These are phyloP conservation scores for Flaveria trinervia DNA, from an alignment of 129 eudicot species.

Conservation along the genomic window DNA sequence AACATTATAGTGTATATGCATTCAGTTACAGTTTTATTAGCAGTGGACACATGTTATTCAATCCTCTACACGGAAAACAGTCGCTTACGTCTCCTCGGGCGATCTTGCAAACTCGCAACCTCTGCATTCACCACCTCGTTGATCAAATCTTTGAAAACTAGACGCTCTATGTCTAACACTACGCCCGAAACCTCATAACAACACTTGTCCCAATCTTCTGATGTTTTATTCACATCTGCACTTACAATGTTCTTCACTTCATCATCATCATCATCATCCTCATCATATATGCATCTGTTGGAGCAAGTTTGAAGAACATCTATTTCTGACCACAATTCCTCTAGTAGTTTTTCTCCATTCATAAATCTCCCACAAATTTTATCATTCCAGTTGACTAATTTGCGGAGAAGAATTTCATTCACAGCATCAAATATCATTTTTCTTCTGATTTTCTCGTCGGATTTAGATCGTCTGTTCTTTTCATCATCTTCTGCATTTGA, in stretches of 20 bases:
- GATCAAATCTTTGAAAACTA: conserved; percentile 80
- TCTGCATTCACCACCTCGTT: conserved; percentile 60
- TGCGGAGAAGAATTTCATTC: conserved; percentile 62
- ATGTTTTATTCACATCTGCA: conserved; percentile 52
- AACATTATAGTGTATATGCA: conserved; percentile 20
- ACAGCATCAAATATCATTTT: conserved; percentile 69
- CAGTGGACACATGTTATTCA: conserved; percentile 29
- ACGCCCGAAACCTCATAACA: conserved; percentile 56
- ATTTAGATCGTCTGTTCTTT: conserved; percentile 29
- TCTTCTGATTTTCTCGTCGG: conserved; percentile 47
- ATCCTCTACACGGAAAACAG: conserved; percentile 41
- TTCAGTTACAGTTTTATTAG: conserved; percentile 24
- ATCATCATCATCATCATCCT: conserved; percentile 56
- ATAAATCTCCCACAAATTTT: conserved; percentile 22
- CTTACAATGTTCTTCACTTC: conserved; percentile 46
- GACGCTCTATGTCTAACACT: conserved; percentile 80
- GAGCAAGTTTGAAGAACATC: conserved; percentile 46
- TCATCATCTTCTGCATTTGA: conserved; percentile 21
- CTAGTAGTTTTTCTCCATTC: conserved; percentile 48
- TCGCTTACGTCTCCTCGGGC: conserved; percentile 37
- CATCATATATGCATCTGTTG: conserved; percentile 43
- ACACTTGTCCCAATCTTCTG: conserved; percentile 54
- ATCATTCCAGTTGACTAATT: conserved; percentile 36
- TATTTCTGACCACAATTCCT: conserved; percentile 60
- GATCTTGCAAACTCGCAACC: conserved; percentile 27